These are phyloP conservation scores for Penicillium sp. DNA, from an alignment of 2,329 filamentous ascomycete species.

Conservation along the genomic window DNA sequence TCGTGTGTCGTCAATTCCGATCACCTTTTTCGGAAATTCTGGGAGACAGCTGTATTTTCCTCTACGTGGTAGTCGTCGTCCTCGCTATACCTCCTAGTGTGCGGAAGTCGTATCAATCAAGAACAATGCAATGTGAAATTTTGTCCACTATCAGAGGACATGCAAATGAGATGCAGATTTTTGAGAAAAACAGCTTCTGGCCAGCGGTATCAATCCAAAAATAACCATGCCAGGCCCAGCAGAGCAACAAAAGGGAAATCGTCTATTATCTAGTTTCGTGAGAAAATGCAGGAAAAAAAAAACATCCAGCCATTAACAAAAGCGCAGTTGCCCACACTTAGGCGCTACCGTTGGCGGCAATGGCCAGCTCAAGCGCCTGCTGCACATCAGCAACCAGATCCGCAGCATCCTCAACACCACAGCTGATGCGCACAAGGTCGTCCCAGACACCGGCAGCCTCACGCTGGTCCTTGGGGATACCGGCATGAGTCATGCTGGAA, in stretches of 20 bases:
- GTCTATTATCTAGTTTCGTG: constrained; percentile 22
- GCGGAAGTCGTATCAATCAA: background rate
- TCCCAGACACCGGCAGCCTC: constrained; percentile 94
- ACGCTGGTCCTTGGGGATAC: constrained; percentile 85
- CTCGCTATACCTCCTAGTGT: background rate
- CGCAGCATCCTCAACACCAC: constrained; percentile 85
- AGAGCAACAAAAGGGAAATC: constrained; percentile 17
- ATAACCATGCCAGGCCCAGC: background rate
- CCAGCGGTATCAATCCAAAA: background rate
- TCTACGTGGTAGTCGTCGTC: too few species aligned
- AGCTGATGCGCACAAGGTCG: constrained; percentile 90
- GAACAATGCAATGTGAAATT: background rate
- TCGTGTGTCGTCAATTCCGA: too few species aligned
- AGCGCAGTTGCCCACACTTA: constrained; percentile 6
- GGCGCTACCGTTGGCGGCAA: constrained; percentile 45
- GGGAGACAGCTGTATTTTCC: too few species aligned
- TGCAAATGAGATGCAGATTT: background rate
- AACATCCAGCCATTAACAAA: background rate
- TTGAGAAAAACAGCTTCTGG: background rate
- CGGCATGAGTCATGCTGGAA: constrained; percentile 94
- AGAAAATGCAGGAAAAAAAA: constrained; percentile 12
- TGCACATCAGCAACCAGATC: constrained; percentile 82
- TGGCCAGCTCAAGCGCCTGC: constrained; percentile 77
- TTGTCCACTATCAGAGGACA: background rate
- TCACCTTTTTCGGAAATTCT: too few species aligned